These are phyloP conservation scores for Arthrobotrys entomopaga DNA, from an alignment of 2,329 filamentous ascomycete genomes.

Conservation along the genomic window DNA sequence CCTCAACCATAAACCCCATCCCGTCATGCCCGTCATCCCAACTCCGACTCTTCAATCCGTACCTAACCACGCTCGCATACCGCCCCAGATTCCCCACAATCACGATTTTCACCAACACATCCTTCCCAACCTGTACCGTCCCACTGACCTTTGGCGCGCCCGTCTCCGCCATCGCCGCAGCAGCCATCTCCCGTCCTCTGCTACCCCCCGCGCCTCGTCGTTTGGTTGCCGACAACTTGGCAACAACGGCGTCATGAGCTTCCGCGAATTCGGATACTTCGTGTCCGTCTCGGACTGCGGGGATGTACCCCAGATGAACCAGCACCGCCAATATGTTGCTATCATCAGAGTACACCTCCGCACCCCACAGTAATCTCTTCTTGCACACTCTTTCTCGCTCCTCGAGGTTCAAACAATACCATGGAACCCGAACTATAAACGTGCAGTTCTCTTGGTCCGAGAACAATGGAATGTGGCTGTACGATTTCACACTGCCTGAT, in stretches of 20 bases:
- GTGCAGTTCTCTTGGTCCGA: constrained; percentile 86
- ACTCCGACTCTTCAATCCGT: constrained; percentile 82
- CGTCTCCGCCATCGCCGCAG: constrained; percentile 60
- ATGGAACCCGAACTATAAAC: constrained; percentile 85
- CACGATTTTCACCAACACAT: constrained; percentile 86
- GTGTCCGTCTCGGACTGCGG: constrained; percentile 72
- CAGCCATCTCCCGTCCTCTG: constrained; percentile 60
- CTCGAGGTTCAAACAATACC: constrained; percentile 75
- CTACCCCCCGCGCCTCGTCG: constrained; percentile 42
- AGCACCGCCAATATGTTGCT: constrained; percentile 92
- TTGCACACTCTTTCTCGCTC: constrained; percentile 85
- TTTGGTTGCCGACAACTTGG: constrained; percentile 34
- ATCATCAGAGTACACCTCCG: constrained; percentile 94
- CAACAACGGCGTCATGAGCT: constrained; percentile 46
- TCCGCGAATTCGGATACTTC: constrained; percentile 55
- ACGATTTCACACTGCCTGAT: constrained; percentile 68
- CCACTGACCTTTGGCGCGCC: constrained; percentile 72
- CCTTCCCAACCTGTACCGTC: constrained; percentile 73
- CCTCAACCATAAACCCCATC: constrained; percentile 85
- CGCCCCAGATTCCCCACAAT: constrained; percentile 81
- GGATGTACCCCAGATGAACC: constrained; percentile 92
- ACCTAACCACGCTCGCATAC: constrained; percentile 79
- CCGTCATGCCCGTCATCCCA: constrained; percentile 81
- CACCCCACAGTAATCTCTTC: constrained; percentile 86
- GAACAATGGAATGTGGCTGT: constrained; percentile 74